Conservation (phyloP, 352 stramenopile genomes). For the Peronospora farinosa region DNA sequence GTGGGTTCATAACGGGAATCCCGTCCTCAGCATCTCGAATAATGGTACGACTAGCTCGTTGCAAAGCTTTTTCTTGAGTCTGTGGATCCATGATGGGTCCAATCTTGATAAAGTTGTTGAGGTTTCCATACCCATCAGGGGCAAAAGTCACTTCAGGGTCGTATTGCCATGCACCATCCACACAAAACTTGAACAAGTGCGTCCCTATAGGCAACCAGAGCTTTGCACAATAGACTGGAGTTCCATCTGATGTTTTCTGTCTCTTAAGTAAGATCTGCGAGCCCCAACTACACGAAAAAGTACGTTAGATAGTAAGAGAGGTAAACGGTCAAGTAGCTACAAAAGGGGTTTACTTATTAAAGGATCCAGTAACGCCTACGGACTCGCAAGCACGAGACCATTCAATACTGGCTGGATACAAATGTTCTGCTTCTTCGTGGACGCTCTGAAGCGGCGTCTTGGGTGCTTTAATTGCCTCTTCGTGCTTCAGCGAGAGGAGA, state of each 20-base stretch:
- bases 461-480: not conserved
- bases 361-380: conserved; percentile 68
- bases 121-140: conserved; percentile 78
- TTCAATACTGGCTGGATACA: conserved; percentile 57
- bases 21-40: conserved; percentile 46
- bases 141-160: conserved; percentile 78
- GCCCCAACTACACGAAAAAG: conserved; percentile 50
- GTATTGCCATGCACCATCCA: conserved; percentile 79
- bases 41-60: conserved; percentile 63
- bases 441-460: conserved; percentile 25
- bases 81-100: conserved; percentile 19
- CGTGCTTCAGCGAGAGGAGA: conserved; percentile 1
- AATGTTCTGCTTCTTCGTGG: conserved; percentile 40
- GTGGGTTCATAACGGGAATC: conserved; percentile 68
- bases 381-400: conserved; percentile 48
- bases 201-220: conserved; percentile 60
- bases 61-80: conserved; percentile 43
- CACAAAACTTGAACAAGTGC: conserved; percentile 76
- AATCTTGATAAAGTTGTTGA: conserved; percentile 85
- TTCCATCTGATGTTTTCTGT: conserved; percentile 12
- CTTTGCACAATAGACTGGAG: conserved; percentile 30
- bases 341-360: conserved; percentile 58
- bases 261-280: conserved; percentile 64
- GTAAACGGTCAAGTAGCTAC: not conserved
- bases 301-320: conserved; percentile 4